phyloP scores from a whole-genome alignment of 306 rosid species.

The Cucumis sativus region DNA sequence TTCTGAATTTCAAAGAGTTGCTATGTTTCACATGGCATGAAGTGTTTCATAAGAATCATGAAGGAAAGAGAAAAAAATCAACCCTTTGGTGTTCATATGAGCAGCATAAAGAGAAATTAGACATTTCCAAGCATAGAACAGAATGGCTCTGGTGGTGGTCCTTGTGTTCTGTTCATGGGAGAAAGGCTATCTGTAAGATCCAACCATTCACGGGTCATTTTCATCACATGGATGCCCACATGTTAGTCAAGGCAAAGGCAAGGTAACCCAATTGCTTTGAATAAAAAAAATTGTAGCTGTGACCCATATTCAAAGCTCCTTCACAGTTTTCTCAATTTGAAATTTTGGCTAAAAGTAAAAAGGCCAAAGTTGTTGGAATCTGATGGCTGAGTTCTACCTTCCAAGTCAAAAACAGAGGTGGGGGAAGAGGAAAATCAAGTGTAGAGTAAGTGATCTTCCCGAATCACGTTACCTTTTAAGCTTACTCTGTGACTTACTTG shows the following conservation, averaged over 20 bases:
- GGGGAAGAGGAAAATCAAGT: background rate
- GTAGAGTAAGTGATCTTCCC: background rate
- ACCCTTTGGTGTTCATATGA: background rate
- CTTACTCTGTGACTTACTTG: background rate
- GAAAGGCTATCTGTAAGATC: background rate
- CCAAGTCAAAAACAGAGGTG: constrained; percentile 7
- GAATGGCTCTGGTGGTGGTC: background rate
- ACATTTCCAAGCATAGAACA: background rate
- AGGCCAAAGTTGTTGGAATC: background rate
- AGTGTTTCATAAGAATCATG: background rate
- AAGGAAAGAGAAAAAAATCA: background rate
- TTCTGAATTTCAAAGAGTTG: background rate
- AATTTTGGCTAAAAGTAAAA: background rate
- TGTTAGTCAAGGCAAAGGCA: background rate
- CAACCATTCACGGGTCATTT: constrained; percentile 2
- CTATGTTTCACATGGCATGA: background rate
- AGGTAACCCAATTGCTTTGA: background rate
- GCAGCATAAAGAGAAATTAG: background rate
- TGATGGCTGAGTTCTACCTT: constrained; percentile 9
- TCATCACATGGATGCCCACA: constrained; percentile 11
- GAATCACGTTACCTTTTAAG: background rate
- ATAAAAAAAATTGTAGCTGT: background rate
- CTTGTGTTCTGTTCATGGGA: constrained; percentile 2
- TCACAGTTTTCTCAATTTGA: background rate
- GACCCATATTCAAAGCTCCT: constrained; percentile 1